phyloP scores from a whole-genome alignment of 1,139 yeast species.

The Geotrichum fermentans region DNA sequence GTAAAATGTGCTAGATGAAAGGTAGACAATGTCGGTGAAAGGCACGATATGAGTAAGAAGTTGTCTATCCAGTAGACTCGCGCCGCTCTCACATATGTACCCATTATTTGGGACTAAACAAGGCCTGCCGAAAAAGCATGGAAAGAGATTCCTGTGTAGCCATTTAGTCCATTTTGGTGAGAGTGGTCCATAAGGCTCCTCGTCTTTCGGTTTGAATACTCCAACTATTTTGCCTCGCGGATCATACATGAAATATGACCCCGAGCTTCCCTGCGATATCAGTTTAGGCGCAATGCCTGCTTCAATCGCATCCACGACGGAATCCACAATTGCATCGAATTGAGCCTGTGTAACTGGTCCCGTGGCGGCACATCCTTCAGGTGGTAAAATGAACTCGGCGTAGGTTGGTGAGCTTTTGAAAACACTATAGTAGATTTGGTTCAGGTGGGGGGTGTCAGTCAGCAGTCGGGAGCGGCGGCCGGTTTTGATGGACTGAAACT shows the following conservation, averaged over 20 bases:
- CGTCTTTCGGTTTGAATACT: slow-evolving; percentile 75
- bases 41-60: slow-evolving; percentile 61
- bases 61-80: slow-evolving; percentile 58
- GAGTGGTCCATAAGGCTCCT: slow-evolving; percentile 75
- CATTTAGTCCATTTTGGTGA: slow-evolving; percentile 81
- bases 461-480: slow-evolving; percentile 14
- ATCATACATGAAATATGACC: slow-evolving; percentile 58
- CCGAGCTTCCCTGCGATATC: slow-evolving; percentile 64
- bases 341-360: slow-evolving; percentile 36
- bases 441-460: slow-evolving; percentile 13
- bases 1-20: slow-evolving; percentile 54
- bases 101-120: slow-evolving; percentile 71
- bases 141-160: slow-evolving; percentile 69
- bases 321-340: slow-evolving; percentile 41
- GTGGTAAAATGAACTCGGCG: slow-evolving; percentile 28
- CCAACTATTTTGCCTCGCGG: slow-evolving; percentile 43
- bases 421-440: slow-evolving; percentile 49
- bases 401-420: slow-evolving; percentile 40
- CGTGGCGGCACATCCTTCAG: slow-evolving; percentile 34
- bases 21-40: slow-evolving; percentile 54
- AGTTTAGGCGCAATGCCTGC: slow-evolving; percentile 46
- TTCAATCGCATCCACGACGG: slow-evolving; percentile 43
- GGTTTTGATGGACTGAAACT: slow-evolving; percentile 8
- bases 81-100: slow-evolving; percentile 68
- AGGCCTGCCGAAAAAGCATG: slow-evolving; percentile 71